phyloP scores from a whole-genome alignment of 2,329 filamentous ascomycete species.

The Colletotrichum filicis region DNA sequence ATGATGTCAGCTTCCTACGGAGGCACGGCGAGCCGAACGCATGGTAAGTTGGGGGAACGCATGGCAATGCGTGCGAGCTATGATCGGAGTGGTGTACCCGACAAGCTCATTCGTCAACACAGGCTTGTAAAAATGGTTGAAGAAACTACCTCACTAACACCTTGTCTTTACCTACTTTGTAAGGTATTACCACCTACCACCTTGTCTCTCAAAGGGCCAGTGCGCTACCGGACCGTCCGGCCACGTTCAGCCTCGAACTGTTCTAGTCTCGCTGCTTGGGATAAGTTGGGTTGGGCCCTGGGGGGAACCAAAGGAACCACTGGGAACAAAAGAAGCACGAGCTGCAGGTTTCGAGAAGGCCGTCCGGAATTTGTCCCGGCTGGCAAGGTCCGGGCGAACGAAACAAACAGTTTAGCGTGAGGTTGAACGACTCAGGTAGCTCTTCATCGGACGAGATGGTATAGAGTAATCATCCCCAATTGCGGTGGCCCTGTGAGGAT shows the following conservation, averaged over 20 bases:
- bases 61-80: slow-evolving; percentile 1
- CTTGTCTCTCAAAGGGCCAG: not conserved
- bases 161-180: too few relatives aligned
- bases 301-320: too few relatives aligned
- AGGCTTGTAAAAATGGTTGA: not conserved
- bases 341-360: slow-evolving; percentile 31
- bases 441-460: slow-evolving; percentile 3
- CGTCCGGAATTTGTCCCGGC: slow-evolving; percentile 18
- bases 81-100: slow-evolving; percentile 1
- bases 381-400: slow-evolving; percentile 7
- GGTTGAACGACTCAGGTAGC: slow-evolving; percentile 5
- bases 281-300: too few relatives aligned
- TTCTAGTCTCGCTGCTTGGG: not conserved
- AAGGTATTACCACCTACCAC: not conserved
- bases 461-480: not conserved
- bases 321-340: not conserved
- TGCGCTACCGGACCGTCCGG: slow-evolving; percentile 20
- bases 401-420: slow-evolving; percentile 9
- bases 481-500: not conserved
- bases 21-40: slow-evolving; percentile 23
- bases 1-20: slow-evolving; percentile 27
- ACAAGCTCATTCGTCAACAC: slow-evolving; percentile 3
- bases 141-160: not conserved
- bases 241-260: slow-evolving; percentile 7
- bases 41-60: slow-evolving; percentile 8